Percentiles rank a stretch among this genome's conserved stretches.
Evolutionary conservation across 164 flowering plant species (phyloP).

Genomic region (Taxillus chinensis): DNA sequence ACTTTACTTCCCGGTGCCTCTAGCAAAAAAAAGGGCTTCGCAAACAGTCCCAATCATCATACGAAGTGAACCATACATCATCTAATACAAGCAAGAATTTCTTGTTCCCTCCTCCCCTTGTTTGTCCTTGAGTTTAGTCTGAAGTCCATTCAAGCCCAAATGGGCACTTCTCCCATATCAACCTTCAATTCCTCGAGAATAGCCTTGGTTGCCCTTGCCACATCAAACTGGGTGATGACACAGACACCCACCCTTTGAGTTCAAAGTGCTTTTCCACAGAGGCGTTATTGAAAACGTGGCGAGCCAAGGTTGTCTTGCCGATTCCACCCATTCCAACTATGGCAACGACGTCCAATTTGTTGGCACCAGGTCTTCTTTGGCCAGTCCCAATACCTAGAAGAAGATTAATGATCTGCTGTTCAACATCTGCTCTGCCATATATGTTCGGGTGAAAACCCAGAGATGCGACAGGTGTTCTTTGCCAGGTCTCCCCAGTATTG

Average conservation of each 20-base stretch:
- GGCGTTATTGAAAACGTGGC: conserved; percentile 11
- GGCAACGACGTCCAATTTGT: conserved; percentile 7
- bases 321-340: conserved; percentile 20
- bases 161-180: not conserved
- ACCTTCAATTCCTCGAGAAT: conserved; percentile 6
- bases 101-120: conserved; percentile 4
- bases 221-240: conserved; percentile 12
- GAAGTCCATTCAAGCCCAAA: conserved; percentile 4
- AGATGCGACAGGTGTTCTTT: too few species aligned
- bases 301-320: conserved; percentile 23
- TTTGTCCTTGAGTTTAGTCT: not conserved
- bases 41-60: conserved; percentile 3
- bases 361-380: too few species aligned
- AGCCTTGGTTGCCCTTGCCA: not conserved
- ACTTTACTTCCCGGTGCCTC: conserved; percentile 9
- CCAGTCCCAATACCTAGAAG: too few species aligned
- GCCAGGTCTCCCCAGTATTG: too few species aligned
- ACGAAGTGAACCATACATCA: conserved; percentile 10
- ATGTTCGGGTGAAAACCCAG: too few species aligned
- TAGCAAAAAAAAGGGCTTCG: not conserved
- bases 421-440: too few species aligned
- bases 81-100: conserved; percentile 14
- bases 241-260: conserved; percentile 10
- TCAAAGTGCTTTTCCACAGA: conserved; percentile 4
- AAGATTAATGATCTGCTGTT: too few species aligned